Evolutionary conservation across 1,284 basidiomycete species (phyloP).

Genomic region (Rhodofomes roseus): DNA sequence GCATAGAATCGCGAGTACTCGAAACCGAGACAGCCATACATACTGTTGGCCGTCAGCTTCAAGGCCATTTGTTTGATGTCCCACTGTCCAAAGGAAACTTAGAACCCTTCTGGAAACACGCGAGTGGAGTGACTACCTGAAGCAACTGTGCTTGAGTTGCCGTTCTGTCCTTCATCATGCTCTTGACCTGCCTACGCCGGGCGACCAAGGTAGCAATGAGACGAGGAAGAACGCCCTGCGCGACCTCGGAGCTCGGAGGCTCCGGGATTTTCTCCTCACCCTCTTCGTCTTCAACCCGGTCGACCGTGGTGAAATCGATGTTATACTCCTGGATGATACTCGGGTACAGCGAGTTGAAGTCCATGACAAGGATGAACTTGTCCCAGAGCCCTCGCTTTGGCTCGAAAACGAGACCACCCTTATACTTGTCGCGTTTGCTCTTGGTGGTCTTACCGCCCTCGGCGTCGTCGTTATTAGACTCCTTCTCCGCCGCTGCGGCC

Average conservation of each 20-base stretch:
- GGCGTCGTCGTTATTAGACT: slow-evolving; percentile 60
- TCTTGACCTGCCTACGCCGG: slow-evolving; percentile 89
- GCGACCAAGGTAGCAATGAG: slow-evolving; percentile 94
- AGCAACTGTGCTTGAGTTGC: slow-evolving; percentile 75
- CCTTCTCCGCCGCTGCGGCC: slow-evolving; percentile 51
- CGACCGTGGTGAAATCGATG: slow-evolving; percentile 98
- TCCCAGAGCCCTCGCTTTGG: slow-evolving; percentile 97
- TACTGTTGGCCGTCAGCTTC: slow-evolving; percentile 98
- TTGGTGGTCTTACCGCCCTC: slow-evolving; percentile 53
- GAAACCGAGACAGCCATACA: slow-evolving; percentile 99
- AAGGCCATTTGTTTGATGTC: slow-evolving; percentile 98
- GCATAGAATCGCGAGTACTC: slow-evolving; percentile 97
- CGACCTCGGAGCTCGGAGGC: slow-evolving; percentile 69
- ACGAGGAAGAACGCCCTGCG: slow-evolving; percentile 89
- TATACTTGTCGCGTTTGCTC: slow-evolving; percentile 92
- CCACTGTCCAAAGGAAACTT: slow-evolving; percentile 48
- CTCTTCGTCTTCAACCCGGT: slow-evolving; percentile 63
- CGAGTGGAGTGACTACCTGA: slow-evolving; percentile 47
- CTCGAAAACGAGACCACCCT: slow-evolving; percentile 97
- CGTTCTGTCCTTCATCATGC: slow-evolving; percentile 89
- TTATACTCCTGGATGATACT: slow-evolving; percentile 99
- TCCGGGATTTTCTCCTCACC: slow-evolving; percentile 88
- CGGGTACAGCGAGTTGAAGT: slow-evolving; percentile 99
- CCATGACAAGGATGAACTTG: slow-evolving; percentile 98
- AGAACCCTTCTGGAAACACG: background rate